Base-by-base conservation (phyloP, 768 basidiomycete genomes). In the Agaricus blazei region DNA sequence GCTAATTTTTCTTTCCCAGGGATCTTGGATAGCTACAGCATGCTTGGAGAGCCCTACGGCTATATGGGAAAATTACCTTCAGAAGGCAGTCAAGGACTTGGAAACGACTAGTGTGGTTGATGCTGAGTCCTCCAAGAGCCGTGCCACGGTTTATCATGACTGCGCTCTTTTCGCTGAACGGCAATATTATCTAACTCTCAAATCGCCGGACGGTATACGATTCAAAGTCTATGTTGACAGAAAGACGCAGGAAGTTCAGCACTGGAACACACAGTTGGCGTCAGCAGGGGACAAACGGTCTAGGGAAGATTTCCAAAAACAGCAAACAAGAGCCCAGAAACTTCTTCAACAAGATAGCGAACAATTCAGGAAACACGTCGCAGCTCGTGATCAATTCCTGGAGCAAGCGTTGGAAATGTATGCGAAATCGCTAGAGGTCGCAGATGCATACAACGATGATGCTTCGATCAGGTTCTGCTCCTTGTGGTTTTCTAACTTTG, bases 401-500 rank as follows among this genome's bases (percentile, higher is more conserved):
- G 72, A 76, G 28, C 80, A 83, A 52, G 89, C 95, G 0, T 75
- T 97, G 54, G 77, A 84, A 40, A 95, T 95, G 91, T 94, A 92
- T 69, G 87, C 93, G 2, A 79, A 75, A 15, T 87, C 87, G 57
- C 76, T 99, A 38, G 72, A 79, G 28, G 67, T 77, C 0, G 88
- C 90, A 0, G 86, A 93, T 61, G 70, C 70, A 0, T 87, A 83
- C 58, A 91, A 98, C 64, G 84, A 86, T 53, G 84, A 89, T 51
- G 84, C 82, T 0, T 75, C 87, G 3, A 88, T 93, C 51, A 84
- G 92, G 9, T 75, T 99, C 28, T 87, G 84, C 60, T 94, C 95
- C 1, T 77, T 98, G 2, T 98, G 96, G 97, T 85, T 98, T 58
- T 82, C 88, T 1, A 91, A 93, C 63, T 89, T 93, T 59, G 82